Percentiles rank a stretch among this genome's conserved stretches.
phyloP scores from a whole-genome alignment of 169 alveolate genomes.

The Hepatocystis sp. region DNA sequence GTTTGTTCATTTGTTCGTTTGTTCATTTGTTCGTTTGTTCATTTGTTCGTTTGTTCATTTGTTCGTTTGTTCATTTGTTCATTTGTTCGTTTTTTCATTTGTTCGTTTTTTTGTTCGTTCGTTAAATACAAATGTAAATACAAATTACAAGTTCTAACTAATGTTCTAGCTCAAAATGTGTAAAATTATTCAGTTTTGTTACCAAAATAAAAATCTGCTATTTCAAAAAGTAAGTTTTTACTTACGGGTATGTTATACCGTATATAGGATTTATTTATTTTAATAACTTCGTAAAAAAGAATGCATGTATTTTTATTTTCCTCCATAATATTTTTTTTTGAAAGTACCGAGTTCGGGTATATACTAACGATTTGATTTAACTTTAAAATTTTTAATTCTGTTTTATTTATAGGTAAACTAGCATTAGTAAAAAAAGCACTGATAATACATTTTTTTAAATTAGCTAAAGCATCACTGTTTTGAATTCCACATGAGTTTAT shows the following conservation, averaged over 20 bases:
- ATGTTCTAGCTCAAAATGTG: no score
- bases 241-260: constrained; percentile 57
- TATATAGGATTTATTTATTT: constrained; percentile 59
- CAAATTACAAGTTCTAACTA: no score
- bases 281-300: constrained; percentile 75
- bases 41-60: no score
- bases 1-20: no score
- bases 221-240: constrained; percentile 48
- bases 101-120: no score
- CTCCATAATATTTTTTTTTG: constrained; percentile 72
- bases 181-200: constrained; percentile 12
- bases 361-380: constrained; percentile 71
- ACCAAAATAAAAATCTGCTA: constrained; percentile 52
- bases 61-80: no score
- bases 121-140: no score
- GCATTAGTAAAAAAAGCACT: constrained; percentile 74
- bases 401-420: constrained; percentile 57
- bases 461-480: constrained; percentile 44
- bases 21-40: no score
- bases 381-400: constrained; percentile 56
- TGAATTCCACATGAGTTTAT: constrained; percentile 77
- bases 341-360: constrained; percentile 62
- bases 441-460: constrained; percentile 60
- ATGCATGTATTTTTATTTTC: constrained; percentile 51
- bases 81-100: no score